phyloP scores from a whole-genome alignment of 78 protist species.

The Capsaspora owczarzaki region DNA sequence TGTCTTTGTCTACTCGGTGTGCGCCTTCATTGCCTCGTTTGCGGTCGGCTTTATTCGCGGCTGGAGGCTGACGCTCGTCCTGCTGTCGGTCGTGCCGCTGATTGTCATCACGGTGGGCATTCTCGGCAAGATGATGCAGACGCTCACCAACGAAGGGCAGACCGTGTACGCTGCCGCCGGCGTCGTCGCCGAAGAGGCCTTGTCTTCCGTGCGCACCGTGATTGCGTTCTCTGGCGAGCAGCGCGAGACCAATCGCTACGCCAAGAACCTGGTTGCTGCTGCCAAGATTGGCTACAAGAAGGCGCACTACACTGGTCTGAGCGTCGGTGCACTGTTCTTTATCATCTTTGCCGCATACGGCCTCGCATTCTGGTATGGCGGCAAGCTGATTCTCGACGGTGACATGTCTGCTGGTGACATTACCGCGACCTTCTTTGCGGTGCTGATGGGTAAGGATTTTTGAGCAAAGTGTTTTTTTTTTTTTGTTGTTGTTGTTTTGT shows the following conservation, averaged over 20 bases:
- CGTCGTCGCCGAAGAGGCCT: constrained; percentile 16
- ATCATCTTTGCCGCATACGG: neutral
- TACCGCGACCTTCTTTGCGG: constrained; percentile 1
- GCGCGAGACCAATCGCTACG: constrained; percentile 5
- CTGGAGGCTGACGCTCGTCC: constrained; percentile 3
- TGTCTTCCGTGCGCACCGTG: constrained; percentile 13
- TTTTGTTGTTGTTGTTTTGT: too few species aligned
- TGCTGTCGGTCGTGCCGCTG: neutral
- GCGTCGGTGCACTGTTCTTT: neutral
- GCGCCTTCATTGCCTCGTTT: neutral
- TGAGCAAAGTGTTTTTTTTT: too few species aligned
- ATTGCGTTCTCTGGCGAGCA: constrained; percentile 11
- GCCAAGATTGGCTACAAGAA: neutral
- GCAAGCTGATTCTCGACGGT: neutral
- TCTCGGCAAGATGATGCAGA: neutral
- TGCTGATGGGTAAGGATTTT: too few species aligned
- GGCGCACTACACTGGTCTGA: constrained; percentile 2
- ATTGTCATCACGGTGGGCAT: neutral
- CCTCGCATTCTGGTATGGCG: constrained; percentile 46
- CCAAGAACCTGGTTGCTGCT: neutral
- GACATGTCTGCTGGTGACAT: neutral
- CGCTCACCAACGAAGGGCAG: neutral
- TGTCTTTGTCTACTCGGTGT: neutral
- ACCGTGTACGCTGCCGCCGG: neutral
- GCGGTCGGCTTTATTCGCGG: neutral